A percentile compares a stretch with the other conserved stretches of the same genome.
Conservation (phyloP, 805 yeast species). For the Starmera quercuum region DNA sequence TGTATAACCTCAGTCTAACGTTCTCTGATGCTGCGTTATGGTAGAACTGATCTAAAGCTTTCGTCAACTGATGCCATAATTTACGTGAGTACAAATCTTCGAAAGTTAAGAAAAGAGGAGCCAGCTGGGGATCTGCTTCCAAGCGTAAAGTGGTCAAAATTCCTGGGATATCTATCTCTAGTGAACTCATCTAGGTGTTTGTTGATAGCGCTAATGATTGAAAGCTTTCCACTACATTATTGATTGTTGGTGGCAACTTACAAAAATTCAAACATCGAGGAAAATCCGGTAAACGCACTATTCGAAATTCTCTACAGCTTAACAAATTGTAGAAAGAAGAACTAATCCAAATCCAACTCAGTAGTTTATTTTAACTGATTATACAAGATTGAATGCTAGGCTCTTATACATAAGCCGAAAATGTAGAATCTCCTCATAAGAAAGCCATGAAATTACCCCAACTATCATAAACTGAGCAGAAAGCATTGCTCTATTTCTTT, state of each 20-base stretch:
- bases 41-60: slow-evolving; percentile 54
- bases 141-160: slow-evolving; percentile 42
- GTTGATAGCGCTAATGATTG: too few relatives aligned
- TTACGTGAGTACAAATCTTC: slow-evolving; percentile 85
- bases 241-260: slow-evolving; percentile 7
- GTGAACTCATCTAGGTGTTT: too few relatives aligned
- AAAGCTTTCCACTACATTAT: background rate
- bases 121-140: slow-evolving; percentile 58
- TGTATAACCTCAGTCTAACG: slow-evolving; percentile 59
- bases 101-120: slow-evolving; percentile 54
- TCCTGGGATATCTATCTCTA: slow-evolving; percentile 16
- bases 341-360: too few relatives aligned
- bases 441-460: too few relatives aligned
- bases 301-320: too few relatives aligned
- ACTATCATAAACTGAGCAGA: too few relatives aligned
- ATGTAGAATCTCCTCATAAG: too few relatives aligned
- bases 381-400: too few relatives aligned
- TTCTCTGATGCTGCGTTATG: slow-evolving; percentile 41
- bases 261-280: background rate
- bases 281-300: too few relatives aligned
- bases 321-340: too few relatives aligned
- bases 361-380: too few relatives aligned
- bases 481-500: slow-evolving; percentile 1
- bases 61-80: slow-evolving; percentile 91
- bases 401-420: too few relatives aligned